Evolutionary conservation across 306 rosid genomes (phyloP).

Genomic region (Prunus armeniaca): DNA sequence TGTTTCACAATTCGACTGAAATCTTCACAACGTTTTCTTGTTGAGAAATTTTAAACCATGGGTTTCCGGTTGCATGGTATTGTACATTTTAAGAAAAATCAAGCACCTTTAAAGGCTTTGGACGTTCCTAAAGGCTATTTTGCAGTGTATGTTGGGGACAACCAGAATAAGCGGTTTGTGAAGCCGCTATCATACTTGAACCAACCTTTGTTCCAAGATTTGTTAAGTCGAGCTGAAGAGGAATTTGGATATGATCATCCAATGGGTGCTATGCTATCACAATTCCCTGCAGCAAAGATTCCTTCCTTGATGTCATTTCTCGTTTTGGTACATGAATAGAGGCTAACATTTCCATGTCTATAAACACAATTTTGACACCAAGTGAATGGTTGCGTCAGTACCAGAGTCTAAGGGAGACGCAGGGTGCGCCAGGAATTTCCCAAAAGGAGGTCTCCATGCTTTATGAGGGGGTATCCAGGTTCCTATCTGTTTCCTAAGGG

Average conservation of each 20-base stretch:
- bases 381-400: no score
- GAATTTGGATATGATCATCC: constrained; percentile 50
- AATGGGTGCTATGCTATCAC: constrained; percentile 50
- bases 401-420: no score
- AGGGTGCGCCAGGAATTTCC: no score
- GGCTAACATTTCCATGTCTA: background rate
- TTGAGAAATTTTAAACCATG: background rate
- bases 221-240: constrained; percentile 36
- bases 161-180: constrained; percentile 2
- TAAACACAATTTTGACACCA: background rate
- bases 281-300: constrained; percentile 42
- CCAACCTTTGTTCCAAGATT: constrained; percentile 37
- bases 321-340: no score
- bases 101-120: background rate
- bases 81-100: constrained; percentile 3
- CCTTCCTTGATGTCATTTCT: constrained; percentile 25
- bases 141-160: constrained; percentile 52
- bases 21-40: background rate
- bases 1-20: background rate
- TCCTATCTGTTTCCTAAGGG: no score
- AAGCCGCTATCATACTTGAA: constrained; percentile 21
- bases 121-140: constrained; percentile 32
- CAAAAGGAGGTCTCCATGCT: no score
- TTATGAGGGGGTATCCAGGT: no score
- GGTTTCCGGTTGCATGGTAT: background rate